These are phyloP conservation scores for Miscanthus lutarioriparius DNA, from an alignment of 176 grass and related monocot genomes.

Conservation along the genomic window DNA sequence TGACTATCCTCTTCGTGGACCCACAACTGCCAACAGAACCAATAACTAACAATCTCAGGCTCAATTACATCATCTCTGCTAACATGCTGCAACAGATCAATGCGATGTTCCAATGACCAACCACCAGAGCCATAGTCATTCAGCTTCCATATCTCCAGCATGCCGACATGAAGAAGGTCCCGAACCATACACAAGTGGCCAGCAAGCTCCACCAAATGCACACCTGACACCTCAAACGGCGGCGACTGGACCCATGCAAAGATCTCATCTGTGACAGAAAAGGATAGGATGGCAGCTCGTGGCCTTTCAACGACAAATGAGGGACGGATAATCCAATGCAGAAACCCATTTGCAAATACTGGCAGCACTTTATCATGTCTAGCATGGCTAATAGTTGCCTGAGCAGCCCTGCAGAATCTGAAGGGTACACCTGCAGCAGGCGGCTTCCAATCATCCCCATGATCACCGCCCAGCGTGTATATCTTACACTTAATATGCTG, in stretches of 20 bases:
- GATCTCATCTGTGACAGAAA: slow-evolving; percentile 25
- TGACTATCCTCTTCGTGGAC: neutral
- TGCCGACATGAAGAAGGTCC: neutral
- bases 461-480: neutral
- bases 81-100: neutral
- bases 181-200: neutral
- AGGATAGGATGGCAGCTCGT: neutral
- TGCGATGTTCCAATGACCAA: neutral
- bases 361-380: neutral
- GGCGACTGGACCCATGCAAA: slow-evolving; percentile 27
- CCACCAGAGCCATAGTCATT: slow-evolving; percentile 1
- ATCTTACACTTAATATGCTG: neutral
- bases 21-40: neutral
- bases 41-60: neutral
- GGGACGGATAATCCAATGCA: neutral
- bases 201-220: slow-evolving; percentile 31
- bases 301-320: neutral
- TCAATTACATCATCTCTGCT: too few relatives aligned
- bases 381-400: neutral
- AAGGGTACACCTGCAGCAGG: neutral
- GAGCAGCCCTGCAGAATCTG: neutral
- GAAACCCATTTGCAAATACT: neutral
- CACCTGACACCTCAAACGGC: neutral
- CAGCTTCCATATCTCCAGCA: slow-evolving; percentile 33
- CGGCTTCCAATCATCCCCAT: neutral